Base-by-base conservation (phyloP, 805 yeast genomes). In the Sugiyamaella floridensis region DNA sequence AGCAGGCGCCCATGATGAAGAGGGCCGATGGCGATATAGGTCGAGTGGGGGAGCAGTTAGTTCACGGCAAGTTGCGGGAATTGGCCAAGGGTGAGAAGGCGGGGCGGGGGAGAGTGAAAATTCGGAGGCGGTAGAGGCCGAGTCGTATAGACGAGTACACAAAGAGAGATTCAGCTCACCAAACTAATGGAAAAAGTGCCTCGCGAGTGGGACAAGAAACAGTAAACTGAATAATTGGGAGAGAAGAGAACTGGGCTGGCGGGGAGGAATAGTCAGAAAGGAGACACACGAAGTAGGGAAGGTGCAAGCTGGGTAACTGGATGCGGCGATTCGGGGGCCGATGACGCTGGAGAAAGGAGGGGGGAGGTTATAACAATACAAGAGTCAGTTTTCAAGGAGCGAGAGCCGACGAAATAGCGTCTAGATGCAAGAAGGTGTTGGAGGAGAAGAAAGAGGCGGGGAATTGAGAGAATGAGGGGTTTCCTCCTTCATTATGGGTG, bases 1-100 rank as follows among this genome's bases (percentile, higher is more conserved):
- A 60, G 49, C 61, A 55, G 29, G 45, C 55, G 16, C 56, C 54
- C 57, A 49, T 52, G 50, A 58, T 49, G 41, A 19, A 32, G 37
- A 10, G 37, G 37, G 12, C n/a, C n/a, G 37, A 32, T 3, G 26
- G 26, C 26, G 26, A 6, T 22, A 22, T 3, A 22, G 26, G 26
- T 22, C 26, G 26, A 22, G 26, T 3, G 26, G 26, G n/a, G n/a
- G n/a, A n/a, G n/a, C n/a, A n/a, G n/a, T n/a, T 22, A 22, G 26
- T 22, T 22, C 26, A 22, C 26, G 26, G 26, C 26, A 22, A 22
- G 26, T 22, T 22, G 26, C 26, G 26, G 26, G n/a, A n/a, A 22
- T 22, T 22, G 26, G 26, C 26, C 6, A 22, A 22, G 6, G 26
- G 26, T 22, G 26, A 3, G 26, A 32, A 32, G 37, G 37, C 12